Conservation (phyloP, 2,329 filamentous ascomycete genomes). For the Xylaria sp. region DNA sequence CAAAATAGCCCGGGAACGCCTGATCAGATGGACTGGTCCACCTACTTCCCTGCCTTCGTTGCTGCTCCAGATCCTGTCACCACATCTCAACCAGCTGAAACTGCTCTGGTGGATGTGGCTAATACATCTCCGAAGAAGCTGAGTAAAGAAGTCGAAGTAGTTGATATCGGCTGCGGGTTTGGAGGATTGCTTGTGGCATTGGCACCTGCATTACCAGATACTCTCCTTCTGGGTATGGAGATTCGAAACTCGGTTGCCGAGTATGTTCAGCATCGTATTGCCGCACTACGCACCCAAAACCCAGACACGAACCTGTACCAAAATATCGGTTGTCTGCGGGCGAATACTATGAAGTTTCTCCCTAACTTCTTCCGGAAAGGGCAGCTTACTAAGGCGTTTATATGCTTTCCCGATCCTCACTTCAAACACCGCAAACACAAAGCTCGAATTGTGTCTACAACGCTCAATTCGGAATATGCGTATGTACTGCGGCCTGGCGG, state of each 20-base stretch:
- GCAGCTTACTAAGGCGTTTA: slow-evolving; percentile 91
- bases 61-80: slow-evolving; percentile 52
- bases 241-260: slow-evolving; percentile 91
- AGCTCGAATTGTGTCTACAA: slow-evolving; percentile 89
- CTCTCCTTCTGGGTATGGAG: slow-evolving; percentile 88
- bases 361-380: slow-evolving; percentile 90
- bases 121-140: slow-evolving; percentile 53
- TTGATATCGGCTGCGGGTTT: slow-evolving; percentile 97
- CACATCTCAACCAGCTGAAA: slow-evolving; percentile 37
- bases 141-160: slow-evolving; percentile 83
- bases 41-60: slow-evolving; percentile 81
- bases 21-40: slow-evolving; percentile 89
- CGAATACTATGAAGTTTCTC: slow-evolving; percentile 99
- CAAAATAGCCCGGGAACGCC: slow-evolving; percentile 77
- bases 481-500: slow-evolving; percentile 86
- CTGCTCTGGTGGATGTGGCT: slow-evolving; percentile 13
- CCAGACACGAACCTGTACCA: slow-evolving; percentile 70
- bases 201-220: slow-evolving; percentile 82
- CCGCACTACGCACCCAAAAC: slow-evolving; percentile 78
- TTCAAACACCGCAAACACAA: slow-evolving; percentile 99
- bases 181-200: slow-evolving; percentile 90
- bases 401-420: slow-evolving; percentile 98
- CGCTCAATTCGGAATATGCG: slow-evolving; percentile 92
- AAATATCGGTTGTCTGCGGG: slow-evolving; percentile 88
- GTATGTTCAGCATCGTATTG: slow-evolving; percentile 89